Evolutionary conservation across 2,329 filamentous ascomycete genomes (phyloP).

Genomic region (Trichoderma atroviride): DNA sequence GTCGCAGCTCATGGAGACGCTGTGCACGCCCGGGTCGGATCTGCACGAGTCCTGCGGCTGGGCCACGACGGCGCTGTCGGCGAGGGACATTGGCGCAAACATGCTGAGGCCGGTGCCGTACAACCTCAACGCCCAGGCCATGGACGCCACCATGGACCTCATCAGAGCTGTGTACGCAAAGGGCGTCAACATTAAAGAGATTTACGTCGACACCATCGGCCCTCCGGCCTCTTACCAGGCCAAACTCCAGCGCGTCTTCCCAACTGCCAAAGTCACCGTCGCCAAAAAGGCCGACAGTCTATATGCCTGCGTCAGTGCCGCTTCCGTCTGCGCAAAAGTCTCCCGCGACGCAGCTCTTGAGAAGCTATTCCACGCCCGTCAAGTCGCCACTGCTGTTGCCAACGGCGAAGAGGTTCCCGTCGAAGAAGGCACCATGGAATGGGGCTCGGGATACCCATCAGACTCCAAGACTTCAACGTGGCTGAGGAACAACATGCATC

Average conservation of each 20-base stretch:
- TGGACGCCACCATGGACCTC: conserved; percentile 85
- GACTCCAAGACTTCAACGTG: conserved; percentile 80
- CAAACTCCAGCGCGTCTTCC: conserved; percentile 82
- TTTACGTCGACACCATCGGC: conserved; percentile 95
- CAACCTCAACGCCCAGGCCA: conserved; percentile 94
- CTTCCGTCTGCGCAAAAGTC: conserved; percentile 94
- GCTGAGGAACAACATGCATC: conserved; percentile 86
- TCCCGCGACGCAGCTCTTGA: conserved; percentile 90
- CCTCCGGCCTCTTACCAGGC: conserved; percentile 81
- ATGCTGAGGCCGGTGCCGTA: conserved; percentile 75
- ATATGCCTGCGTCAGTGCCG: conserved; percentile 90
- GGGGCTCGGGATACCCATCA: conserved; percentile 94
- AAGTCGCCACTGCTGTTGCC: conserved; percentile 34
- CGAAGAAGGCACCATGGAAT: conserved; percentile 54
- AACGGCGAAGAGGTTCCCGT: conserved; percentile 38
- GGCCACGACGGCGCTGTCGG: conserved; percentile 80
- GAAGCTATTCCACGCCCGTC: conserved; percentile 63
- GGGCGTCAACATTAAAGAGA: conserved; percentile 81
- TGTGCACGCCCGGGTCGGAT: conserved; percentile 65
- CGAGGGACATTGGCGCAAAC: conserved; percentile 76
- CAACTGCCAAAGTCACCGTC: conserved; percentile 72
- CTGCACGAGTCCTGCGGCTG: conserved; percentile 69
- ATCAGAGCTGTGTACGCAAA: conserved; percentile 75
- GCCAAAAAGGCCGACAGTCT: conserved; percentile 91
- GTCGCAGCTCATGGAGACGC: conserved; percentile 65